phyloP scores from a whole-genome alignment of 2,329 filamentous ascomycete genomes.

The Alternaria viburni region DNA sequence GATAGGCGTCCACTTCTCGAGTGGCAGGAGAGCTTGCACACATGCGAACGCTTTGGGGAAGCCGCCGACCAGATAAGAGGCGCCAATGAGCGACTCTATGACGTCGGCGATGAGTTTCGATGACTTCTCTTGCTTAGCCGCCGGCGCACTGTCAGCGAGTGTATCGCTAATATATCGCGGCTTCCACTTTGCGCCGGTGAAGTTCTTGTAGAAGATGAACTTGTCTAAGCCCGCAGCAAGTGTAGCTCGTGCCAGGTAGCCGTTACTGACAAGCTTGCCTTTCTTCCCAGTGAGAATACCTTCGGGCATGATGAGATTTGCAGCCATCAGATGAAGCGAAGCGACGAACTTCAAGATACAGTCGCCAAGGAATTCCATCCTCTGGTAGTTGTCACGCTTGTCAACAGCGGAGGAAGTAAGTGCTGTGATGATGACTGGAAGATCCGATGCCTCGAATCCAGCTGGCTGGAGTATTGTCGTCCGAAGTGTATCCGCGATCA shows the following conservation, averaged over 20 bases:
- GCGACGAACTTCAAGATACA: slow-evolving; percentile 78
- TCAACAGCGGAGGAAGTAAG: slow-evolving; percentile 70
- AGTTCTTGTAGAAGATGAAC: slow-evolving; percentile 73
- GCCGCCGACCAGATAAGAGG: slow-evolving; percentile 72
- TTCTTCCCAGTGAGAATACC: slow-evolving; percentile 74
- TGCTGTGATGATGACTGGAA: slow-evolving; percentile 68
- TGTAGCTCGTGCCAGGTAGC: slow-evolving; percentile 70
- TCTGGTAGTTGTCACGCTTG: slow-evolving; percentile 74
- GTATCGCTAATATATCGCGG: slow-evolving; percentile 64
- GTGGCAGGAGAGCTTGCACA: slow-evolving; percentile 68
- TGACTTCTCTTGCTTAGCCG: slow-evolving; percentile 58
- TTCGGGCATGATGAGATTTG: slow-evolving; percentile 73
- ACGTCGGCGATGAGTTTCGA: slow-evolving; percentile 87
- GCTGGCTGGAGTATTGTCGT: slow-evolving; percentile 61
- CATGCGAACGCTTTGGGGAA: slow-evolving; percentile 67
- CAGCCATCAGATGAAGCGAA: slow-evolving; percentile 67
- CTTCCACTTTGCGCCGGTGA: slow-evolving; percentile 75
- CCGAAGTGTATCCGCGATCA: slow-evolving; percentile 68
- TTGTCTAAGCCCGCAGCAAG: slow-evolving; percentile 68
- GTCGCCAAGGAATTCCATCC: slow-evolving; percentile 87
- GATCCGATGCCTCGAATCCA: slow-evolving; percentile 54
- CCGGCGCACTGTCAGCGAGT: slow-evolving; percentile 18
- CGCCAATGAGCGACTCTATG: slow-evolving; percentile 83
- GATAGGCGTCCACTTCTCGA: slow-evolving; percentile 54
- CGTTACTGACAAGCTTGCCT: slow-evolving; percentile 75